Conservation (phyloP, 495 filamentous ascomycete species). For the Podospora appendiculata region DNA sequence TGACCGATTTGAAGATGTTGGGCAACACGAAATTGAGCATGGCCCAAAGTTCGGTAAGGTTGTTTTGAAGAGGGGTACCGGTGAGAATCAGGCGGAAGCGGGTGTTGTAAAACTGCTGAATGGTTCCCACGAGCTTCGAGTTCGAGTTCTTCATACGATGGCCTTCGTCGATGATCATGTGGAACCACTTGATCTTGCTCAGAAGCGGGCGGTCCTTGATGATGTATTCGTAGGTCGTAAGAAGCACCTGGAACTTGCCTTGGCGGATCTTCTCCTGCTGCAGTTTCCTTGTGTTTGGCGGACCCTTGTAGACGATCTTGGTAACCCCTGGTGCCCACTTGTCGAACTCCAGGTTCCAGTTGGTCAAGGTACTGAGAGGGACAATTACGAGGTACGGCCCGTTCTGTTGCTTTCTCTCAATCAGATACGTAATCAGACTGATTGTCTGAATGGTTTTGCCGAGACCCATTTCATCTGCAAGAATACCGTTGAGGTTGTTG, state of each 20-base stretch:
- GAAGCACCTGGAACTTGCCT: conserved; percentile 88
- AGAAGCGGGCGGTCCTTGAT: conserved; percentile 95
- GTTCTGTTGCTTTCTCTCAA: conserved; percentile 87
- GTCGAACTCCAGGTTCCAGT: conserved; percentile 98
- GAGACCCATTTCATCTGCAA: conserved; percentile 99
- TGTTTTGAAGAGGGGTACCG: conserved; percentile 95
- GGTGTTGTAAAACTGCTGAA: conserved; percentile 90
- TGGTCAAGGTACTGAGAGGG: conserved; percentile 90
- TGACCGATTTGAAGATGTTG: conserved; percentile 98
- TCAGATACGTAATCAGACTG: conserved; percentile 92
- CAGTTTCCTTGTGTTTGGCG: conserved; percentile 78
- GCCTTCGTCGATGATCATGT: conserved; percentile 99
- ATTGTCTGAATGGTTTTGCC: conserved; percentile 99
- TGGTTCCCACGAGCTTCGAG: conserved; percentile 90
- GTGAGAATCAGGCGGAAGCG: conserved; percentile 95
- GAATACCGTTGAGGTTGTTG: conserved; percentile 98
- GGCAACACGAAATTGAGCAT: conserved; percentile 97
- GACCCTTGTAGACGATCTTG: conserved; percentile 93
- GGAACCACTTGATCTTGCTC: conserved; percentile 96
- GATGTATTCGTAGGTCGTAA: conserved; percentile 98
- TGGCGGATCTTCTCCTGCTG: conserved; percentile 91
- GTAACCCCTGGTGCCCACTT: conserved; percentile 90
- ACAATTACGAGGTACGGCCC: conserved; percentile 96
- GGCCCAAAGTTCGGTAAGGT: conserved; percentile 91
- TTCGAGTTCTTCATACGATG: conserved; percentile 99